Evolutionary conservation across 257 asterid genomes (phyloP), one percentile per base, ranked within the genome.

Genomic region (Dorcoceras hygrometricum): DNA sequence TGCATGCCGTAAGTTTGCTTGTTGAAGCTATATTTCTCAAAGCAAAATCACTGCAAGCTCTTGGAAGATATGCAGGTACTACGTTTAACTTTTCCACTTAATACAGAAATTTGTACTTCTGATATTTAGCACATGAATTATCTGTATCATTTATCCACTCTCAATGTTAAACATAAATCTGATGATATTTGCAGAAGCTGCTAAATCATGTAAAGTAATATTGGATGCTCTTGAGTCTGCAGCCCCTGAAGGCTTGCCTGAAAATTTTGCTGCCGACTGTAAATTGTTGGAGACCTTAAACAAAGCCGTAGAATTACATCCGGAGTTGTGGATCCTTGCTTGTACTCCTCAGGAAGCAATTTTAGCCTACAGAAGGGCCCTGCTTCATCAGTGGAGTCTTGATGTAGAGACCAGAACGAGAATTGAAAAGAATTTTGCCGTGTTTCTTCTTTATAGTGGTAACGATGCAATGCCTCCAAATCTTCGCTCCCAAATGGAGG

Each of bases 1-100:
- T 91, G 84, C 98, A 91, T 71, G 96, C 97, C 5, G 96, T 87
- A 46, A 89, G 92, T 82, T 77, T 91, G 81, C 95, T 91, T 32
- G 67, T 89, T 29, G 98, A 91, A 77, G 98, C 98, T 28, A 83
- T 87, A 69, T 89, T 81, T 67, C 93, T 91, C 75, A 91, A 91
- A 86, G 92, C 94, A 59, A 89, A 81, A 78, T 89, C 98, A 29
- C 84, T 89, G 56, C 89, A 84, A 74, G 88, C 79, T 70, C 95
- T 89, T 29, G 87, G 86, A 71, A 91, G 87, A 79, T 91, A 84
- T 71, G 75, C 86, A 85, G 98, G 98, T 91, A 76, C 71, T 71
- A 67, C 69, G n/a, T 59, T 59, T 28, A 3, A 54, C 24, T 58
- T 76, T 59, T 69, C 34, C 55, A 18, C 63, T 18, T 23, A 65